Evolutionary conservation across 345 rosid genomes (phyloP).

Genomic region (Salix suchowensis): DNA sequence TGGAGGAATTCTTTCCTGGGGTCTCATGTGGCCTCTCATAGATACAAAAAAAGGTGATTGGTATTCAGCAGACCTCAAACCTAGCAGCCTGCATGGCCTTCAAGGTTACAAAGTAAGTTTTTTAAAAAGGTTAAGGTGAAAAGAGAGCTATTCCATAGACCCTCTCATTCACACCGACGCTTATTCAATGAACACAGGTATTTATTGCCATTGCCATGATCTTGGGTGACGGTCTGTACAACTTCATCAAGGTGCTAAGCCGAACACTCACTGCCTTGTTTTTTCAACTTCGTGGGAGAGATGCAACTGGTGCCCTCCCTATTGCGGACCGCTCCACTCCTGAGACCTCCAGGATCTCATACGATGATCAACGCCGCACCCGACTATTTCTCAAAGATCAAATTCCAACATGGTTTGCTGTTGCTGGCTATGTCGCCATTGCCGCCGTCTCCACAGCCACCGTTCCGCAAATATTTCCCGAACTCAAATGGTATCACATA

Average conservation of each 20-base stretch:
- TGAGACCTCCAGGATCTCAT: conserved; percentile 24
- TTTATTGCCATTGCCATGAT: not conserved
- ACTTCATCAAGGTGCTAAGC: not conserved
- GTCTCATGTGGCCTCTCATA: conserved; percentile 73
- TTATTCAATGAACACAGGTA: not conserved
- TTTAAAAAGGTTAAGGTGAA: not conserved
- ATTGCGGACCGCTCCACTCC: not conserved
- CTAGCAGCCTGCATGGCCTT: conserved; percentile 14
- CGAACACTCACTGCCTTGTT: not conserved
- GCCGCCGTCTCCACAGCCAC: conserved; percentile 17
- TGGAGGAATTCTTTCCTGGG: conserved; percentile 75
- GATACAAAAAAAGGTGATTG: conserved; percentile 52
- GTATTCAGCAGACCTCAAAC: conserved; percentile 36
- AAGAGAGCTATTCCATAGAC: not conserved
- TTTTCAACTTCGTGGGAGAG: not conserved
- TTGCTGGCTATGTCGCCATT: conserved; percentile 4
- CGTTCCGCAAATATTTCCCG: conserved; percentile 17
- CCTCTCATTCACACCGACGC: not conserved
- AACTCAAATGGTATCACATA: conserved; percentile 28
- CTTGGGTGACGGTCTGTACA: not conserved
- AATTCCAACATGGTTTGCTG: conserved; percentile 22
- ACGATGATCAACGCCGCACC: conserved; percentile 17
- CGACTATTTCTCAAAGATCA: conserved; percentile 22
- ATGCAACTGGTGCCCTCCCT: not conserved
- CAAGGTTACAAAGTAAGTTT: not conserved